Percentiles rank a stretch among this genome's conserved stretches.
Evolutionary conservation across 108 stramenopile species (phyloP).

Genomic region (Poteriospumella lacustris): DNA sequence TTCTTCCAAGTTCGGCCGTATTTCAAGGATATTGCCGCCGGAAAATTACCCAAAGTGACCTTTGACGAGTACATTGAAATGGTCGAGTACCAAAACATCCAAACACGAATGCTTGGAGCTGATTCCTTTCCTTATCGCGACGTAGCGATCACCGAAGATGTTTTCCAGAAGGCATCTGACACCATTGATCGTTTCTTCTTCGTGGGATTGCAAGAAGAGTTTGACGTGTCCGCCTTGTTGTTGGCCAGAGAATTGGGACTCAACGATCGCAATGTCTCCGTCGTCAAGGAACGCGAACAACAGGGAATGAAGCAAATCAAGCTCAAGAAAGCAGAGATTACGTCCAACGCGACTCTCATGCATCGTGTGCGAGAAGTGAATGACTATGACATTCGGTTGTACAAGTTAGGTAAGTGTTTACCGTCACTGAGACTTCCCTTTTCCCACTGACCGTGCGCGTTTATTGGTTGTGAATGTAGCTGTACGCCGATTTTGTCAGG

Average conservation of each 20-base stretch:
- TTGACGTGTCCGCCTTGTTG: not conserved
- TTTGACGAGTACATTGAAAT: constrained; percentile 28
- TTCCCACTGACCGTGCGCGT: not conserved
- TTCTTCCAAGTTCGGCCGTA: constrained; percentile 26
- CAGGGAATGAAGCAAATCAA: not conserved
- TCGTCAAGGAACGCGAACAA: not conserved
- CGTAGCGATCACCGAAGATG: constrained; percentile 3
- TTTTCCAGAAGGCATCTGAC: not conserved
- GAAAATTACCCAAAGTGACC: not conserved
- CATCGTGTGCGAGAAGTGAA: not conserved
- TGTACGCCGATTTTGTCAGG: not conserved
- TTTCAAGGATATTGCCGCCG: constrained; percentile 13
- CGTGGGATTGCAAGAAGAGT: constrained; percentile 17
- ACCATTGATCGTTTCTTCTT: constrained; percentile 5
- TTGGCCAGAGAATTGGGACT: not conserved
- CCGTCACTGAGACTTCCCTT: not conserved
- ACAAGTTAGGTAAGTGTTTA: constrained; percentile 22
- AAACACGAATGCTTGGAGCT: constrained; percentile 28
- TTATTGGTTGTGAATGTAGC: not conserved
- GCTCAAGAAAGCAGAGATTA: not conserved
- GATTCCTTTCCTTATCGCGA: constrained; percentile 29
- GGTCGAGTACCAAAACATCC: constrained; percentile 31
- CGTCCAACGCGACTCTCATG: not conserved
- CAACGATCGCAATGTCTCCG: not conserved
- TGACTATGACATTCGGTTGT: not conserved